Evolutionary conservation across 768 basidiomycete genomes (phyloP), one percentile per base, ranked within the genome.

Genomic region (Boletus speciosus): DNA sequence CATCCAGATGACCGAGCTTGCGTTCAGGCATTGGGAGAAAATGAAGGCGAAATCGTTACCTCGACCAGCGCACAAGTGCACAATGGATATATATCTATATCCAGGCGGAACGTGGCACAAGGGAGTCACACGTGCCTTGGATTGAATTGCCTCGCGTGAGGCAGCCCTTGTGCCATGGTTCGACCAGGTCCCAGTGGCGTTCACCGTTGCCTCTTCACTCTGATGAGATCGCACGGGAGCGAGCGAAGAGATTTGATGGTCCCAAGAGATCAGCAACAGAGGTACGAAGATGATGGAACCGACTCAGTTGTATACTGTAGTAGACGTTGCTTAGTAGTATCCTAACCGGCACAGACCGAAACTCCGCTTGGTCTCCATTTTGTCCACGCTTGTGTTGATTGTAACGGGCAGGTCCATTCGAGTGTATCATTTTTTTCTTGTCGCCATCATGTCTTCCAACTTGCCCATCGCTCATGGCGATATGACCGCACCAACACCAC

Each of bases 401-500:
- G 58, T 57, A 23, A 31, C 55, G 40, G 47, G 44, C 40, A 43
- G 61, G 57, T 60, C 55, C 38, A 47, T 52, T 49, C 62, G 53
- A 50, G 58, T 51, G 45, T 54, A 56, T 52, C 65, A 61, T 59
- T 65, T 58, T 53, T 51, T 50, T 55, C 54, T 63, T 49, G 54
- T 55, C 55, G 57, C 64, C 63, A 66, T 64, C 64, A 90, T 90
- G 88, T 86, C 86, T 45, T 81, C 81, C 66, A 84, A 77, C 66
- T 71, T 90, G 49, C 81, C 84, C 63, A 89, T 90, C 69, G 72
- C 76, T 29, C 72, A 74, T 41, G 68, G 73, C 52, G 82, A 82
- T 72, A 74, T 85, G 25, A 85, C 88, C 4, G 93, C 93, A n/a
- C 93, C 93, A 8, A 97, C 93, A 15, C 93, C 93, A 23, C 89